Evolutionary conservation across 78 protist genomes (phyloP).

Genomic region (Chrysochromulina tobinii): DNA sequence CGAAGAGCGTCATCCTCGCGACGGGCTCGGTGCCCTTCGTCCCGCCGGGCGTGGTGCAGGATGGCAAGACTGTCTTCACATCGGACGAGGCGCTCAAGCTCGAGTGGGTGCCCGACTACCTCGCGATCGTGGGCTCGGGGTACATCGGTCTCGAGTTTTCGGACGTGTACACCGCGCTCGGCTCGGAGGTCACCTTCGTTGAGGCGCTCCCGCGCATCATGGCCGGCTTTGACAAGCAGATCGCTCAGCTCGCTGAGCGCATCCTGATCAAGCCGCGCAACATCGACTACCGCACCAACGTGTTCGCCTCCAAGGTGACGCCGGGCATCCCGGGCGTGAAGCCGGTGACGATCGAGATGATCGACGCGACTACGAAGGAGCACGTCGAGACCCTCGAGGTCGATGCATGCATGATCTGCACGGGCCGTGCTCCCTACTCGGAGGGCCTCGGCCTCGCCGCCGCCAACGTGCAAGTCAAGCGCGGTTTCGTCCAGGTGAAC

Average conservation of each 20-base stretch:
- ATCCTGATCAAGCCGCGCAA: neutral
- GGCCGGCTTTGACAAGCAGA: slow-evolving; percentile 22
- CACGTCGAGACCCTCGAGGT: slow-evolving; percentile 27
- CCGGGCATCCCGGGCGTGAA: slow-evolving; percentile 35
- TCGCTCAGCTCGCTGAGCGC: slow-evolving; percentile 27
- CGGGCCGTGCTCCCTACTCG: slow-evolving; percentile 34
- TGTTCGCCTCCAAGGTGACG: slow-evolving; percentile 43
- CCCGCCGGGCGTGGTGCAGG: slow-evolving; percentile 46
- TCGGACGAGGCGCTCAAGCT: slow-evolving; percentile 57
- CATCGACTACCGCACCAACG: slow-evolving; percentile 37
- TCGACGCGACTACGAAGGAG: slow-evolving; percentile 46
- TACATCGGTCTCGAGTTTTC: slow-evolving; percentile 52
- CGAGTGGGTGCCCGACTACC: slow-evolving; percentile 56
- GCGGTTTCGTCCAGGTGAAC: slow-evolving; percentile 50
- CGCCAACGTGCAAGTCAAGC: neutral
- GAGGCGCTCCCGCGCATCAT: slow-evolving; percentile 26
- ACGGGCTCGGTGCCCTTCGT: slow-evolving; percentile 50
- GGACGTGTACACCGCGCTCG: slow-evolving; percentile 56
- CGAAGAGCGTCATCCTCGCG: slow-evolving; percentile 54
- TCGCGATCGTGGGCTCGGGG: slow-evolving; percentile 56
- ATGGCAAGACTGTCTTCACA: slow-evolving; percentile 53
- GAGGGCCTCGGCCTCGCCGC: slow-evolving; percentile 35
- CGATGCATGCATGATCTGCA: slow-evolving; percentile 34
- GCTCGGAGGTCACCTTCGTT: slow-evolving; percentile 24
- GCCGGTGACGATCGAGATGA: slow-evolving; percentile 31